Conservation (phyloP, 2,329 filamentous ascomycete genomes). For the Ilyonectria mors-panacis region DNA sequence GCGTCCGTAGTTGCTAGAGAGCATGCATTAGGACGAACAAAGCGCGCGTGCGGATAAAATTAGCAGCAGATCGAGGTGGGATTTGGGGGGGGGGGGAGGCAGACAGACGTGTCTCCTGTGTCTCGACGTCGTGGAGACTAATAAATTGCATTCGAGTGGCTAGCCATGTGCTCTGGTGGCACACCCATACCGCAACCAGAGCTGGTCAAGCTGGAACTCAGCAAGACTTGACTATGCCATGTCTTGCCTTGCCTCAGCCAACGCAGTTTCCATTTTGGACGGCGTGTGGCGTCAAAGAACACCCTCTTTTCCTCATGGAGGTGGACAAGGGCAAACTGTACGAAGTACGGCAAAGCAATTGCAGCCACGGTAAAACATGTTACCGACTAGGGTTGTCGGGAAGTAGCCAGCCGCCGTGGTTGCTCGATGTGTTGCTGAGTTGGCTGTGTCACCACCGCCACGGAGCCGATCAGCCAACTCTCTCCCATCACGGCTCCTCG, state of each 20-base stretch:
- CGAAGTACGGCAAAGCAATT: slow-evolving; percentile 5
- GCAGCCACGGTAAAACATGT: neutral
- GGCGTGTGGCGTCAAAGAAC: slow-evolving; percentile 14
- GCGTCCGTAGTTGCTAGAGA: neutral
- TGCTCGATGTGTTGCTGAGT: slow-evolving; percentile 41
- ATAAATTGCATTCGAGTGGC: slow-evolving; percentile 10
- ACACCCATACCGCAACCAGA: neutral
- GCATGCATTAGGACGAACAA: slow-evolving; percentile 18
- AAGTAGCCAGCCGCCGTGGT: slow-evolving; percentile 2
- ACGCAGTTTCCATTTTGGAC: neutral
- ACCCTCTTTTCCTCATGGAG: neutral
- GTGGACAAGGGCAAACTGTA: neutral
- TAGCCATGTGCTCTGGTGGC: slow-evolving; percentile 12
- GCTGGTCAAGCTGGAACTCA: neutral
- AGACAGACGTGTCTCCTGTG: slow-evolving; percentile 11
- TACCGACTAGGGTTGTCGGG: neutral
- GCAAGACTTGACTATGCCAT: neutral
- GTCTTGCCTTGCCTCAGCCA: neutral
- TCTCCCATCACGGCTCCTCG: slow-evolving; percentile 19
- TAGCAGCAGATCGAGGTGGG: slow-evolving; percentile 24
- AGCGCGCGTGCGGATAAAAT: slow-evolving; percentile 23
- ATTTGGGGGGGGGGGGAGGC: neutral
- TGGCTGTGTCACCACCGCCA: slow-evolving; percentile 44
- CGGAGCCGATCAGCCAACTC: slow-evolving; percentile 33
- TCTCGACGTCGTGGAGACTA: slow-evolving; percentile 18